These are phyloP conservation scores for Spongiforma sp. DNA, from an alignment of 1,284 basidiomycete species.

Conservation along the genomic window DNA sequence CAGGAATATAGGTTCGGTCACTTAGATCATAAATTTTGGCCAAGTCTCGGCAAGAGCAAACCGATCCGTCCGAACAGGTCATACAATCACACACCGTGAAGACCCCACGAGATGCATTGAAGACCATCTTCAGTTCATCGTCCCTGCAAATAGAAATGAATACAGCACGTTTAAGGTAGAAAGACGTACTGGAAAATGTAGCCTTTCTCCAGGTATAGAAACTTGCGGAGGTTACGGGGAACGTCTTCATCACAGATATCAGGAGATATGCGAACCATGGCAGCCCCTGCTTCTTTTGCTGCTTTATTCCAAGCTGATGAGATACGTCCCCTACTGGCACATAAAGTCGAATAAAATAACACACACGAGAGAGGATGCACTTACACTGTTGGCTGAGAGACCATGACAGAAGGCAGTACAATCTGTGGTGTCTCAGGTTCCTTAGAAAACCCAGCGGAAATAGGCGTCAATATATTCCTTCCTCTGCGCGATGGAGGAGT, in stretches of 20 bases:
- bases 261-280: slow-evolving; percentile 51
- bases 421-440: slow-evolving; percentile 1
- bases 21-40: slow-evolving; percentile 29
- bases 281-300: slow-evolving; percentile 45
- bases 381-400: slow-evolving; percentile 33
- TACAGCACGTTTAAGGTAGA: background rate
- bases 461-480: slow-evolving; percentile 6
- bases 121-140: slow-evolving; percentile 24
- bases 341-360: slow-evolving; percentile 4
- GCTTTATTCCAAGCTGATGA: slow-evolving; percentile 47
- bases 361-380: slow-evolving; percentile 4
- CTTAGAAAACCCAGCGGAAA: slow-evolving; percentile 20
- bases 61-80: slow-evolving; percentile 30
- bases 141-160: slow-evolving; percentile 21
- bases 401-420: slow-evolving; percentile 22
- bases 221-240: slow-evolving; percentile 46
- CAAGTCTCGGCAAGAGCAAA: slow-evolving; percentile 40
- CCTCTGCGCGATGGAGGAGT: slow-evolving; percentile 17
- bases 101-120: slow-evolving; percentile 24
- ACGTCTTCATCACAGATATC: slow-evolving; percentile 52
- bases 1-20: too few species aligned
- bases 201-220: slow-evolving; percentile 56
- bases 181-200: slow-evolving; percentile 49
- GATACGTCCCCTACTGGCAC: slow-evolving; percentile 36
- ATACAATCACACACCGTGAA: slow-evolving; percentile 41